These are phyloP conservation scores for Clarireedia hainanense DNA, from an alignment of 2,329 filamentous ascomycete genomes.

Conservation along the genomic window DNA sequence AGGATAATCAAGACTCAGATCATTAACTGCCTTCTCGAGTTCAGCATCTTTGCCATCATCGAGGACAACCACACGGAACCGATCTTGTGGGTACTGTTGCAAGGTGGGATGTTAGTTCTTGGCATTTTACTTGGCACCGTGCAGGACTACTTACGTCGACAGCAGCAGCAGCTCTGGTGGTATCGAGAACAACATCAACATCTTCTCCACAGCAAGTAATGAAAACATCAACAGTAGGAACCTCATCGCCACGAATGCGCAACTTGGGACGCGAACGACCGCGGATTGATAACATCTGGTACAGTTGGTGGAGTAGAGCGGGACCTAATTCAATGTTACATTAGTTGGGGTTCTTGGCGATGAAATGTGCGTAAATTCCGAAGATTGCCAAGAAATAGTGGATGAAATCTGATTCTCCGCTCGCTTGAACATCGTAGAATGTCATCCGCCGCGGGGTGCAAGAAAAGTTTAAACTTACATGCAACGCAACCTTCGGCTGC, in stretches of 20 bases:
- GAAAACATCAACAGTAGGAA: constrained; percentile 49
- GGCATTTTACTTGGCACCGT: background rate
- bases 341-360: constrained; percentile 3
- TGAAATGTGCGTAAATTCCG: background rate
- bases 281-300: constrained; percentile 50
- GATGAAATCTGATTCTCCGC: background rate
- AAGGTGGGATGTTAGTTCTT: background rate
- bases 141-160: constrained; percentile 32
- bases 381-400: background rate
- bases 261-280: constrained; percentile 46
- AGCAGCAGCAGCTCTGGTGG: constrained; percentile 41
- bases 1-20: constrained; percentile 27
- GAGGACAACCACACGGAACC: constrained; percentile 46
- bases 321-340: constrained; percentile 32
- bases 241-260: constrained; percentile 28
- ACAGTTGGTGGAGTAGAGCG: constrained; percentile 47
- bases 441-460: too few species aligned
- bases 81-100: constrained; percentile 38
- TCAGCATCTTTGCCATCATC: constrained; percentile 44
- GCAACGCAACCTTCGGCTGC: constrained; percentile 45
- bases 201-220: constrained; percentile 52
- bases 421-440: background rate
- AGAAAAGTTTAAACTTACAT: constrained; percentile 11
- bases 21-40: constrained; percentile 33
- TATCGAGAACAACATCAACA: constrained; percentile 41